Evolutionary conservation across 306 rosid species (phyloP).

Genomic region (Boehmeria nivea): DNA sequence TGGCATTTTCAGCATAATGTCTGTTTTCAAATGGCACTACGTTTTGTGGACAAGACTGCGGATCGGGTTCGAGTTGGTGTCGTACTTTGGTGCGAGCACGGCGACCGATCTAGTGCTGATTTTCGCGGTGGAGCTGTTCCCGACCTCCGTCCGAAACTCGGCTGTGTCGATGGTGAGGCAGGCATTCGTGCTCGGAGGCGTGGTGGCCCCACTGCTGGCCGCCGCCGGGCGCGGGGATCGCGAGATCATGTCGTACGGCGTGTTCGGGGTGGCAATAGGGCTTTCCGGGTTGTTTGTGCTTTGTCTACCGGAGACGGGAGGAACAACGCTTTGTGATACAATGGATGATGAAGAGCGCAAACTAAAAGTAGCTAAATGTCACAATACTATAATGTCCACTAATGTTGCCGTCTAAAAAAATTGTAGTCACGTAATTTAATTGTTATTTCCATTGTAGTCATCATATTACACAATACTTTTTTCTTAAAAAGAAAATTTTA

Average conservation of each 20-base stretch:
- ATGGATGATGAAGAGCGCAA: conserved; percentile 46
- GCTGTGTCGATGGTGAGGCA: conserved; percentile 58
- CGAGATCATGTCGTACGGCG: conserved; percentile 42
- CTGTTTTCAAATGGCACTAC: conserved; percentile 14
- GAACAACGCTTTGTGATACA: conserved; percentile 45
- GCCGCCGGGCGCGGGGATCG: conserved; percentile 35
- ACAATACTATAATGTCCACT: too few species aligned
- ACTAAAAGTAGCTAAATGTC: too few species aligned
- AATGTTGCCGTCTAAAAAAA: too few species aligned
- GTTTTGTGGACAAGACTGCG: conserved; percentile 7
- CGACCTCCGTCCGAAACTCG: conserved; percentile 64
- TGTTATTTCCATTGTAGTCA: too few species aligned
- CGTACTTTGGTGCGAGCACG: conserved; percentile 50
- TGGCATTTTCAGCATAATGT: conserved; percentile 42
- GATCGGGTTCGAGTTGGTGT: conserved; percentile 43
- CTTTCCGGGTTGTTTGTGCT: conserved; percentile 44
- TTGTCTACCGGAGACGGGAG: conserved; percentile 61
- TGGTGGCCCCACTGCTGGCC: conserved; percentile 41
- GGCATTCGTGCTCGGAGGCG: conserved; percentile 60
- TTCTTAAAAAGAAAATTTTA: too few species aligned
- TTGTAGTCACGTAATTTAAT: too few species aligned
- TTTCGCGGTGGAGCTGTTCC: conserved; percentile 52
- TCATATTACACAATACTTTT: too few species aligned
- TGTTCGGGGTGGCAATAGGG: conserved; percentile 48
- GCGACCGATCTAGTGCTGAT: conserved; percentile 35